Conservation (phyloP, 2,329 filamentous ascomycete genomes). For the Cordyceps farinosa region DNA sequence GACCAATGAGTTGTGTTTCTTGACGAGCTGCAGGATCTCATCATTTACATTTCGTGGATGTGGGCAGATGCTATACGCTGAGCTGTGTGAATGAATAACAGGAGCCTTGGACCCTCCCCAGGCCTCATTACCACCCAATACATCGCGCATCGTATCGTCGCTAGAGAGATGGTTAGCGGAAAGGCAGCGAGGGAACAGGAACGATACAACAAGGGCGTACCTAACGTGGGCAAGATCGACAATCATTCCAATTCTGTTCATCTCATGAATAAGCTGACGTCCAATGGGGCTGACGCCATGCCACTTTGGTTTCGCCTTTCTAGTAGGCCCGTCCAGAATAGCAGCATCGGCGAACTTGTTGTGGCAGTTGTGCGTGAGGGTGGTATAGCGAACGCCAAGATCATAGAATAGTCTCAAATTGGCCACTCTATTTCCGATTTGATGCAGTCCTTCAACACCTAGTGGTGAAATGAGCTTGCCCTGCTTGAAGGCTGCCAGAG, state of each 20-base stretch:
- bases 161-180: slow-evolving; percentile 30
- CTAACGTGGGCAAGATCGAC: slow-evolving; percentile 77
- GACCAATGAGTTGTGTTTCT: slow-evolving; percentile 68
- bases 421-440: slow-evolving; percentile 80
- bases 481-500: slow-evolving; percentile 56
- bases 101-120: slow-evolving; percentile 76
- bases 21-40: slow-evolving; percentile 73
- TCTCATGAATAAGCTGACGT: slow-evolving; percentile 69
- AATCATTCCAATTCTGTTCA: slow-evolving; percentile 95
- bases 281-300: slow-evolving; percentile 71
- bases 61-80: slow-evolving; percentile 73
- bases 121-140: slow-evolving; percentile 59
- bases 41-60: slow-evolving; percentile 91
- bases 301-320: slow-evolving; percentile 57
- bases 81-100: slow-evolving; percentile 86
- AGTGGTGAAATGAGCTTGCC: slow-evolving; percentile 72
- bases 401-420: slow-evolving; percentile 72
- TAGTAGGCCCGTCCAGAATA: slow-evolving; percentile 51
- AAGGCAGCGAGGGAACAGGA: too few species aligned
- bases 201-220: slow-evolving; percentile 22
- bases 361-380: slow-evolving; percentile 90
- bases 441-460: slow-evolving; percentile 84
- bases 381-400: slow-evolving; percentile 82
- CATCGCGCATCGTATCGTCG: slow-evolving; percentile 79
- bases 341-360: slow-evolving; percentile 88